Percentiles rank a stretch among this genome's conserved stretches.
phyloP scores from a whole-genome alignment of 2,329 filamentous ascomycete genomes.

The Diaporthe batatas region DNA sequence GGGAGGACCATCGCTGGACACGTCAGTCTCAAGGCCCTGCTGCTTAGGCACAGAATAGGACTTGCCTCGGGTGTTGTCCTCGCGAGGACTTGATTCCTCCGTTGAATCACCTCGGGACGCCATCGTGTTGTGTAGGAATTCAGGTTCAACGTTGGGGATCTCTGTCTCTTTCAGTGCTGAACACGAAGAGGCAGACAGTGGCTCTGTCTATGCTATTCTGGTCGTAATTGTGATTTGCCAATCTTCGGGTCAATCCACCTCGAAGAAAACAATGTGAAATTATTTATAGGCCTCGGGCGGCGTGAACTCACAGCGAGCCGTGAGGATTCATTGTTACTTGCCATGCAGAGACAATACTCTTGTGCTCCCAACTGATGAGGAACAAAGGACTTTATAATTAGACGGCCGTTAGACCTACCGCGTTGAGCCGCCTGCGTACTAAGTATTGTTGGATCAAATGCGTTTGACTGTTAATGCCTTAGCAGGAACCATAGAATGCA shows the following conservation, averaged over 20 bases:
- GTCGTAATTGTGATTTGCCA: not conserved
- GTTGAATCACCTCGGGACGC: not conserved
- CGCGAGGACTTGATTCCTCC: not conserved
- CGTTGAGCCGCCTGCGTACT: not conserved
- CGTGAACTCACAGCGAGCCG: too few species aligned
- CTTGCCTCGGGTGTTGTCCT: not conserved
- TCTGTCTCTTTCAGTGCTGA: not conserved
- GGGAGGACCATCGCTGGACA: not conserved
- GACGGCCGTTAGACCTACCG: too few species aligned
- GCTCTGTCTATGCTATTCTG: not conserved
- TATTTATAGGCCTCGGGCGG: too few species aligned
- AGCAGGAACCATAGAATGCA: not conserved
- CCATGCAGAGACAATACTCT: too few species aligned
- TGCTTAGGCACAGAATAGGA: not conserved
- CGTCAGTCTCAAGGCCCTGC: not conserved
- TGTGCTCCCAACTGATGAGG: too few species aligned
- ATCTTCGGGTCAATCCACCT: not conserved
- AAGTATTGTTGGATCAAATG: not conserved
- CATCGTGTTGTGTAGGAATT: not conserved
- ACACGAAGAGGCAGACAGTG: not conserved
- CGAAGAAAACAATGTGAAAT: too few species aligned
- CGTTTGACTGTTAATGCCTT: not conserved
- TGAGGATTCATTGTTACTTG: too few species aligned
- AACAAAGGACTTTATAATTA: not conserved
- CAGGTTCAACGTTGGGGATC: not conserved